These are phyloP conservation scores for Apiospora koreana DNA, from an alignment of 2,329 filamentous ascomycete species.

Conservation along the genomic window DNA sequence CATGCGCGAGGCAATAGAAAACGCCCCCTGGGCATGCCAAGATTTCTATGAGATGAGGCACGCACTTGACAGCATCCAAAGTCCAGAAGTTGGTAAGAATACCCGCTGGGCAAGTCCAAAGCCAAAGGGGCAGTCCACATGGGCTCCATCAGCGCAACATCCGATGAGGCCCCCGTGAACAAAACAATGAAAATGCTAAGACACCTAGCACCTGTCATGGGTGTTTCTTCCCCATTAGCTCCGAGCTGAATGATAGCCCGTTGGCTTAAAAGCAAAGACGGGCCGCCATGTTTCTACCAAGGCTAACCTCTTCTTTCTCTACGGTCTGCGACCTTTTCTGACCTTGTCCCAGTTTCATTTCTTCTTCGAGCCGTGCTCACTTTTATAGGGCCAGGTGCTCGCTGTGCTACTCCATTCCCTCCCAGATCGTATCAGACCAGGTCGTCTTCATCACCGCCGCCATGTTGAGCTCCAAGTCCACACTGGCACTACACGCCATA, in stretches of 20 bases:
- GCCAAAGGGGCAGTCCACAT: background rate
- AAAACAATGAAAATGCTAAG: background rate
- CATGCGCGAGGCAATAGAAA: background rate
- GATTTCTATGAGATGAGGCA: background rate
- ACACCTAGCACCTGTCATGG: background rate
- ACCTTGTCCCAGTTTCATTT: background rate
- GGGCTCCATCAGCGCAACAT: background rate
- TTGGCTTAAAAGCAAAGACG: background rate
- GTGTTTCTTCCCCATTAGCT: background rate
- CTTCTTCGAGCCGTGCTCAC: background rate
- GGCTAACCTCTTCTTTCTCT: background rate
- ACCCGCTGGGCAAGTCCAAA: background rate
- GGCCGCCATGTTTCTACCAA: background rate
- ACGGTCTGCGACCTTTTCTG: slow-evolving; percentile 2
- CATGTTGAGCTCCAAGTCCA: slow-evolving; percentile 9
- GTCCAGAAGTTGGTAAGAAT: background rate
- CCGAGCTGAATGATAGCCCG: background rate
- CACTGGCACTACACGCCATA: background rate
- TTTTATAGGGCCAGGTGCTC: slow-evolving; percentile 9
- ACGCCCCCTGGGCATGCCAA: background rate
- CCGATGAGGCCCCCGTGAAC: background rate
- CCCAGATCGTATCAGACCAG: background rate
- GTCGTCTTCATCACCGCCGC: background rate
- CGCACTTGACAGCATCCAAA: background rate
- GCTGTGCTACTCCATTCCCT: background rate